Conservation (phyloP, 2,329 filamentous ascomycete species). For the Phoma herbarum region DNA sequence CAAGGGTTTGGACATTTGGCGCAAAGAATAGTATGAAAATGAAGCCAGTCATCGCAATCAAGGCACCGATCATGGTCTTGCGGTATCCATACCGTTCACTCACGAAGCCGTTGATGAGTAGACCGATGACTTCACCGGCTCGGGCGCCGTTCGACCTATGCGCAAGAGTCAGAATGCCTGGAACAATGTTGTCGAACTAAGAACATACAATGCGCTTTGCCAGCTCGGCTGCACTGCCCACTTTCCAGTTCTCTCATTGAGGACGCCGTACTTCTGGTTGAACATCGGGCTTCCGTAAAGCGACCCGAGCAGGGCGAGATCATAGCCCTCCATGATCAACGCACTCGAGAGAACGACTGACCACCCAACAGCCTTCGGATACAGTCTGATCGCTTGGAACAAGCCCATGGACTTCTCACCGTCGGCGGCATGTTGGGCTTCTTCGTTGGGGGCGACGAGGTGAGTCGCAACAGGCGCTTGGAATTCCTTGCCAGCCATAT, state of each 20-base stretch:
- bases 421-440: constrained; percentile 51
- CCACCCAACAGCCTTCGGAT: constrained; percentile 86
- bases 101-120: constrained; percentile 56
- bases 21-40: constrained; percentile 58
- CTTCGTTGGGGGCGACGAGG: constrained; percentile 32
- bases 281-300: constrained; percentile 66
- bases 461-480: constrained; percentile 25
- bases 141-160: constrained; percentile 54
- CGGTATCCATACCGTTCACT: constrained; percentile 56
- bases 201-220: constrained; percentile 54
- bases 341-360: constrained; percentile 83
- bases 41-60: constrained; percentile 53
- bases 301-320: constrained; percentile 79
- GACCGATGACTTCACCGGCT: constrained; percentile 54
- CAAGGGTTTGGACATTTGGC: constrained; percentile 51
- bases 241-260: constrained; percentile 46
- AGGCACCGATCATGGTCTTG: constrained; percentile 54
- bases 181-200: no score
- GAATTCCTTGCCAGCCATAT: constrained; percentile 34
- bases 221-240: constrained; percentile 53
- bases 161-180: neutral
- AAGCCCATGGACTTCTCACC: constrained; percentile 63
- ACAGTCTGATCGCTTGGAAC: constrained; percentile 76
- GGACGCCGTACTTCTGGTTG: constrained; percentile 54
- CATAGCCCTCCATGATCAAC: constrained; percentile 90